Base-by-base conservation (phyloP, 352 stramenopile species). In the Pythium sp. region DNA sequence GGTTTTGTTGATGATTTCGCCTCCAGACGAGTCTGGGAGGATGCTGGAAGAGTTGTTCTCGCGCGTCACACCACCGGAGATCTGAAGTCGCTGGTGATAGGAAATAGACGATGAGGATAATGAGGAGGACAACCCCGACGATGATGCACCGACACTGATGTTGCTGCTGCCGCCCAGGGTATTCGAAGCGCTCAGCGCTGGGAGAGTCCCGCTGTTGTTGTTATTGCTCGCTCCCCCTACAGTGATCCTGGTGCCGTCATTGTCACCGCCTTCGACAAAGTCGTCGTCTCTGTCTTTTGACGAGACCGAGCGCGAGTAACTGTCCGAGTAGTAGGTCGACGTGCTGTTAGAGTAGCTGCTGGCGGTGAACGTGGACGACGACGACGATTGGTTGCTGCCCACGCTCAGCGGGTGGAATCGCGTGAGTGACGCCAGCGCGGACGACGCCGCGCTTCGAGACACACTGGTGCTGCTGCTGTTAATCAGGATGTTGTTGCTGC, bases 371-470 rank as follows among this genome's bases (percentile, higher is more conserved):
- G 51, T 58, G 18, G 62, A 46, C 4, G 66, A 58, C 5, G 34
- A 47, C 32, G 65, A 22, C 68, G 72, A 64, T 46, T 70, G 70
- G 56, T 85, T 77, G 59, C 73, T 81, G 38, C 64, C 68, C 22
- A 49, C 64, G 51, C 71, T 43, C 38, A 59, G 15, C 12, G 60
- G 61, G 47, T 74, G 72, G 58, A 89, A 85, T 4, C 78, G 75
- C n/a, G 76, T 75, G 26, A 89, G 69, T n/a, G 79, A 78, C 36
- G 79, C 69, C 36, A 87, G 71, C 7, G 70, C 72, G 4, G 75
- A 82, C 11, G 74, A 74, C 26, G 74, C 63, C 0, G 68, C 69
- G 30, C 61, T 75, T 2, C 75, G 73, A 0, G 70, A 80, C 8
- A 34, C 15, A 5, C 5, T 65, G 55, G 4, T 59, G 47, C 4